Base-by-base conservation (phyloP, 306 rosid genomes). In the Psophocarpus tetragonolobus region DNA sequence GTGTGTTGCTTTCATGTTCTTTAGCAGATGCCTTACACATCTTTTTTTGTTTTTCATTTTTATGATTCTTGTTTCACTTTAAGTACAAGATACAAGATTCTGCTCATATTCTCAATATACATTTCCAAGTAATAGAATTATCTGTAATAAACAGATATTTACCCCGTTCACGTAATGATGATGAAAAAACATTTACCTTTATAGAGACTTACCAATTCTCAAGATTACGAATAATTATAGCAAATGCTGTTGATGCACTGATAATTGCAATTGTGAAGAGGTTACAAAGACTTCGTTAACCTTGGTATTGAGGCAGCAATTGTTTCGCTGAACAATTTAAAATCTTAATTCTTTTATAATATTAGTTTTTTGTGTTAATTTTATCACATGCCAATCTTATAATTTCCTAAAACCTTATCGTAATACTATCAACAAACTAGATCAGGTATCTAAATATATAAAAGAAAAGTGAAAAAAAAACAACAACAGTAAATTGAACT, bases 61-160 rank as follows among this genome's bases (percentile, higher is more conserved):
- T 39, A 39, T 45, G 62, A 32, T 72, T 23, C 76, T 72, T 48
- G 56, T 21, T 56, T 81, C 77, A 50, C 86, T 79, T 83, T 68
- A 36, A 10, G 69, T 15, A 67, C 80, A 73, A 27, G 77, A 73
- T 73, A 58, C 76, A 48, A 36, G 74, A 78, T 67, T 67, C 68
- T 58, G 26, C 27, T 38, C 41, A 77, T 45, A 32, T 39, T 6
- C 7, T 38, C 41, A n/a, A 47, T 30, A 45, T 15, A 29, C 54
- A 21, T 13, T 51, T 63, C 17, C 10, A 0, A 24, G 2, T 13
- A 53, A 61, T 9, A 36, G 61, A 69, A 32, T n/a, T 62, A n/a
- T n/a, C 51, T 58, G 27, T 35, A 33, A 58, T 23, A 26, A 70
- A 29, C 13, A 42, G 10, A 13, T 18, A 56, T 39, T 60, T 33